A percentile compares a stretch with the other conserved stretches of the same genome.
Evolutionary conservation across 768 basidiomycete genomes (phyloP).

Genomic region (Solioccasus polychromus): DNA sequence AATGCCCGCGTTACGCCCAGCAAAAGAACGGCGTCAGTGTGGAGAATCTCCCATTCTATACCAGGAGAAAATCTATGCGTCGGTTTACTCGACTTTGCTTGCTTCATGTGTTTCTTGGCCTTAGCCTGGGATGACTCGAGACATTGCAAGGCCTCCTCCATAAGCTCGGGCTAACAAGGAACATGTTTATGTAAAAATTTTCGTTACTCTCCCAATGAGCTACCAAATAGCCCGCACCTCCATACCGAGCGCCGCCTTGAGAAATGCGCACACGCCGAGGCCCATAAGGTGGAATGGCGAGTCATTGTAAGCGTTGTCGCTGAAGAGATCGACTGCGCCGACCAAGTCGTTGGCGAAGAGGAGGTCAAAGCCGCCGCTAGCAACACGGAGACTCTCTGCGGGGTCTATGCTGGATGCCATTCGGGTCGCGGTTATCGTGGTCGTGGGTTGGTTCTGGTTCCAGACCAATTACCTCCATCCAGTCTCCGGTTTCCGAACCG

Average conservation of each 20-base stretch:
- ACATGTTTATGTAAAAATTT: background rate
- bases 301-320: constrained; percentile 25
- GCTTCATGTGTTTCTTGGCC: constrained; percentile 49
- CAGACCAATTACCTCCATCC: background rate
- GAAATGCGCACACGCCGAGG: constrained; percentile 65
- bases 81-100: constrained; percentile 32
- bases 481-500: constrained; percentile 10
- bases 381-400: constrained; percentile 30
- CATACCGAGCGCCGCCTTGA: constrained; percentile 80
- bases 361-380: constrained; percentile 57
- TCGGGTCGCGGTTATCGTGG: background rate
- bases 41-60: constrained; percentile 73
- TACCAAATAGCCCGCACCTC: constrained; percentile 50
- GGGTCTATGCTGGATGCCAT: constrained; percentile 21
- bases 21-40: constrained; percentile 69
- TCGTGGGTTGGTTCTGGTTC: background rate
- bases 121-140: constrained; percentile 60
- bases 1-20: constrained; percentile 69
- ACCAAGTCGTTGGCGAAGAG: constrained; percentile 68
- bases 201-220: background rate
- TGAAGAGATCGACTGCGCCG: constrained; percentile 51
- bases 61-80: constrained; percentile 53
- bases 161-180: constrained; percentile 46
- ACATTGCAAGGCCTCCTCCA: constrained; percentile 58
- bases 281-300: constrained; percentile 76